Conservation (phyloP, 345 rosid genomes). For the Boechera divaricarpa region DNA sequence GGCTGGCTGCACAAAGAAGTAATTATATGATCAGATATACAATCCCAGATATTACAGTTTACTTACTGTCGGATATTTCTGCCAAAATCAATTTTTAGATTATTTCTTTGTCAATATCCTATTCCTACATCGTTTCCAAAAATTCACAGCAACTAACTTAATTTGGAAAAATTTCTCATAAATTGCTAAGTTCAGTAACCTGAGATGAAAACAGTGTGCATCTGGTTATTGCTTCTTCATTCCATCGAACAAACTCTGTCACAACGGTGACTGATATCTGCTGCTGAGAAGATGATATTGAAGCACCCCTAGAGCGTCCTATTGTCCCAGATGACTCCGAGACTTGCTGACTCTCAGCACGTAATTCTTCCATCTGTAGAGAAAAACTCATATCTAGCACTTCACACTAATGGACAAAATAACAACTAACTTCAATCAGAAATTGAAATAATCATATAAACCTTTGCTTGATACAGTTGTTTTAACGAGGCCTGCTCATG, state of each 20-base stretch:
- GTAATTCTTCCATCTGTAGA: constrained; percentile 88
- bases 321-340: constrained; percentile 86
- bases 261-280: constrained; percentile 98
- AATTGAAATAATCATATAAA: constrained; percentile 36
- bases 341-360: constrained; percentile 75
- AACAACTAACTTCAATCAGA: constrained; percentile 28
- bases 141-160: constrained; percentile 23
- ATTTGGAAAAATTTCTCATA: background rate
- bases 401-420: constrained; percentile 18
- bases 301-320: constrained; percentile 93
- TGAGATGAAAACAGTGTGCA: constrained; percentile 89
- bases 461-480: constrained; percentile 93
- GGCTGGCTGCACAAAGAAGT: constrained; percentile 64
- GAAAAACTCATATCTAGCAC: constrained; percentile 33
- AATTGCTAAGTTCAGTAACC: constrained; percentile 49
- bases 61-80: constrained; percentile 6
- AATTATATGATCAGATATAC: constrained; percentile 28
- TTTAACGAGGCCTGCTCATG: constrained; percentile 90
- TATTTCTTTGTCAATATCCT: constrained; percentile 19
- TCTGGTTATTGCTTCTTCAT: constrained; percentile 98
- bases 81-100: background rate
- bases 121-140: background rate
- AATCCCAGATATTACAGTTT: constrained; percentile 17
- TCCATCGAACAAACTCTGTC: constrained; percentile 97
- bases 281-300: constrained; percentile 78